Evolutionary conservation across 495 filamentous ascomycete genomes (phyloP).

Genomic region (Talaromyces liani): DNA sequence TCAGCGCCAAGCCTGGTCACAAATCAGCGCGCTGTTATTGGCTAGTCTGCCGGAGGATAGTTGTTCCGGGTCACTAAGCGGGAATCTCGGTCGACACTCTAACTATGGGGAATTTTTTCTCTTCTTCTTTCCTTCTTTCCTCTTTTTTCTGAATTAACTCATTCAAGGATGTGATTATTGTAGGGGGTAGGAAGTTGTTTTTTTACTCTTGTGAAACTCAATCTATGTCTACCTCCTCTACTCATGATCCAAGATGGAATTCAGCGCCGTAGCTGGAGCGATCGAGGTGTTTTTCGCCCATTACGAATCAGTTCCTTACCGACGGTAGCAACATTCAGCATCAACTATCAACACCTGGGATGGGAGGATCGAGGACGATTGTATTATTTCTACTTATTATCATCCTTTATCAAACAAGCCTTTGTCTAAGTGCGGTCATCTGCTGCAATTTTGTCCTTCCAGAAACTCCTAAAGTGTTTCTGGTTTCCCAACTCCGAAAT

Average conservation of each 20-base stretch:
- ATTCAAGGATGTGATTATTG: constrained; percentile 75
- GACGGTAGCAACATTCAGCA: constrained; percentile 48
- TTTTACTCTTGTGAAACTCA: constrained; percentile 6
- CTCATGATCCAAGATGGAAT: constrained; percentile 53
- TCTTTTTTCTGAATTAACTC: constrained; percentile 43
- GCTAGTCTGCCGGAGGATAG: background rate
- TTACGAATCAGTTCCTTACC: constrained; percentile 56
- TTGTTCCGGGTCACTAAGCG: constrained; percentile 17
- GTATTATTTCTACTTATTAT: background rate
- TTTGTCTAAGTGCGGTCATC: constrained; percentile 49
- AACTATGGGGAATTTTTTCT: constrained; percentile 7
- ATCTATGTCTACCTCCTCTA: constrained; percentile 51
- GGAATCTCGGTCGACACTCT: constrained; percentile 21
- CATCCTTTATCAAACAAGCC: background rate
- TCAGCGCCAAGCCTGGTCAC: constrained; percentile 9
- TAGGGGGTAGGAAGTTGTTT: constrained; percentile 52
- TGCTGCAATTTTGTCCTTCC: constrained; percentile 49
- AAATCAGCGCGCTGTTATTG: constrained; percentile 9
- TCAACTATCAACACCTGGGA: background rate
- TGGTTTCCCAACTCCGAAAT: constrained; percentile 52
- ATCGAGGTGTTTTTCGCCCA: constrained; percentile 39
- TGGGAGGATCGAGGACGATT: background rate
- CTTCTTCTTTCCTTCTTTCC: constrained; percentile 24
- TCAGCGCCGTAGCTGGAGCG: constrained; percentile 62
- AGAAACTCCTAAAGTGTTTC: constrained; percentile 67